These are phyloP conservation scores for Astragalus glycyphyllos DNA, from an alignment of 306 rosid genomes.

Conservation along the genomic window DNA sequence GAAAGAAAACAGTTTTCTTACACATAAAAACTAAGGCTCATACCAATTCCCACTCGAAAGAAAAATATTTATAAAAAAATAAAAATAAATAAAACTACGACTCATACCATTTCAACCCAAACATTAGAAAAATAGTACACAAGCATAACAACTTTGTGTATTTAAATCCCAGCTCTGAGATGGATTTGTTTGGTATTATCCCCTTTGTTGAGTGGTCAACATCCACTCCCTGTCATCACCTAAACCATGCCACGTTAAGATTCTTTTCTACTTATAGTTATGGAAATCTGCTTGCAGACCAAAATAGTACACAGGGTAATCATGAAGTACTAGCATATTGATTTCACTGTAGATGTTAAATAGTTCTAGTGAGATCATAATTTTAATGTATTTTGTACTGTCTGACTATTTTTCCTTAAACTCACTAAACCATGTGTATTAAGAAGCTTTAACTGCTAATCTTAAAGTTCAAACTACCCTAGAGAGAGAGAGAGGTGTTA, in stretches of 20 bases:
- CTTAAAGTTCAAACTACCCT: slow-evolving; percentile 37
- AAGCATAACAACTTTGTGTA: slow-evolving; percentile 61
- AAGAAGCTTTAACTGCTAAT: slow-evolving; percentile 39
- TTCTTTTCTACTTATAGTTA: slow-evolving; percentile 63
- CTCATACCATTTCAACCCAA: slow-evolving; percentile 65
- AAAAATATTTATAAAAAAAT: not conserved
- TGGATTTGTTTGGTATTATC: slow-evolving; percentile 82
- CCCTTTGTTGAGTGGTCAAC: slow-evolving; percentile 87
- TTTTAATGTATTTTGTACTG: slow-evolving; percentile 35
- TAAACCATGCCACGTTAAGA: slow-evolving; percentile 77
- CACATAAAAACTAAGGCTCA: no score
- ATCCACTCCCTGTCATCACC: slow-evolving; percentile 90
- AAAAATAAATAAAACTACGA: slow-evolving; percentile 18
- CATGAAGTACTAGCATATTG: slow-evolving; percentile 8
- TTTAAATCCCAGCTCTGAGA: slow-evolving; percentile 47
- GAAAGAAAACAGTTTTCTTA: slow-evolving; percentile 12
- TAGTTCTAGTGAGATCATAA: slow-evolving; percentile 33
- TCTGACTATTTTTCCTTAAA: slow-evolving; percentile 34
- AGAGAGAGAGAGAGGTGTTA: slow-evolving; percentile 23
- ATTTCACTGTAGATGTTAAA: slow-evolving; percentile 13
- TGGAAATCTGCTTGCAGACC: slow-evolving; percentile 45
- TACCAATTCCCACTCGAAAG: not conserved
- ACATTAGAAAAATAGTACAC: slow-evolving; percentile 49
- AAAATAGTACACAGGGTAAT: slow-evolving; percentile 24
- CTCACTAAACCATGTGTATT: slow-evolving; percentile 12